Conservation (phyloP, 306 rosid species). For the Dicorynia guianensis region DNA sequence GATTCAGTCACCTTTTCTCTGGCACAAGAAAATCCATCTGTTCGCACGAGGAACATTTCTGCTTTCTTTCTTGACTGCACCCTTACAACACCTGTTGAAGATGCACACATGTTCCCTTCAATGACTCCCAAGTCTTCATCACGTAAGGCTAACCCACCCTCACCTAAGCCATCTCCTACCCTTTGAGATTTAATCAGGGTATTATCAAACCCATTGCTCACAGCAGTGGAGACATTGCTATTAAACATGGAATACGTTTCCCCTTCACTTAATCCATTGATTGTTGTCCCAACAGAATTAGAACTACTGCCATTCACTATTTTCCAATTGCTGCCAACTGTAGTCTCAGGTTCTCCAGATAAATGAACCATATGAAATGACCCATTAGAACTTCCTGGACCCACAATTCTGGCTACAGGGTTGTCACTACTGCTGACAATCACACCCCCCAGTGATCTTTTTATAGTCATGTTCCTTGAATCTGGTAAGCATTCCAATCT, state of each 20-base stretch:
- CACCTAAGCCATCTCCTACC: constrained; percentile 47
- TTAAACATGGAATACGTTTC: constrained; percentile 37
- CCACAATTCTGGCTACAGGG: constrained; percentile 43
- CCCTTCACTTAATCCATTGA: constrained; percentile 54
- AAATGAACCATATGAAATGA: constrained; percentile 42
- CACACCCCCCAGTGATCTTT: constrained; percentile 38
- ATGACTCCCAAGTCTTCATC: constrained; percentile 61
- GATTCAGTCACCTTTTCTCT: constrained; percentile 98
- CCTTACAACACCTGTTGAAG: constrained; percentile 98
- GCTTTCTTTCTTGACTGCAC: constrained; percentile 98
- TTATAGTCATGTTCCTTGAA: constrained; percentile 47
- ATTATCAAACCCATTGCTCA: constrained; percentile 39
- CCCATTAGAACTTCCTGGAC: constrained; percentile 54
- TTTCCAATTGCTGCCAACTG: constrained; percentile 43
- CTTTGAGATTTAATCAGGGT: constrained; percentile 48
- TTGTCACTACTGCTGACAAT: constrained; percentile 35
- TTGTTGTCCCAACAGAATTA: constrained; percentile 52
- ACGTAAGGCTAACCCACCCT: constrained; percentile 47
- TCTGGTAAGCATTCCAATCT: constrained; percentile 51
- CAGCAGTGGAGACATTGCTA: constrained; percentile 37
- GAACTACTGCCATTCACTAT: constrained; percentile 46
- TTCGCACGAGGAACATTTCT: constrained; percentile 96
- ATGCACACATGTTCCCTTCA: constrained; percentile 95
- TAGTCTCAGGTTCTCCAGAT: constrained; percentile 48
- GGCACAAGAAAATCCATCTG: constrained; percentile 95